Conservation (phyloP, 129 eudicot species). For the Escallonia rubra region DNA sequence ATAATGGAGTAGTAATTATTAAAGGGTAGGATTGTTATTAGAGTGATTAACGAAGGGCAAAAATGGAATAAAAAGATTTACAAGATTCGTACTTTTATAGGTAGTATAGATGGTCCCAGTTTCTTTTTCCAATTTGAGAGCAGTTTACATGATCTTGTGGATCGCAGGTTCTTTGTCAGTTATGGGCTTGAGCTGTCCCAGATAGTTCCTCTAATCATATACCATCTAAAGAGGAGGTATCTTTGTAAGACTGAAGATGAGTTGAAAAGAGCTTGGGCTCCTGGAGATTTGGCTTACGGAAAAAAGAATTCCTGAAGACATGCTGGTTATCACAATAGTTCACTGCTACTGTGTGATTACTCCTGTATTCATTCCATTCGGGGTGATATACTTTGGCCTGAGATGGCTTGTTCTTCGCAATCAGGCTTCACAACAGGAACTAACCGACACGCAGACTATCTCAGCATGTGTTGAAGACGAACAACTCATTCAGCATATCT, state of each 20-base stretch:
- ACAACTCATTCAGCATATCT: too few species aligned
- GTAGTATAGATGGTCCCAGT: too few species aligned
- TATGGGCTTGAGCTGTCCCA: slow-evolving; percentile 90
- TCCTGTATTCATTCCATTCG: slow-evolving; percentile 80
- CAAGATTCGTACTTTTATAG: too few species aligned
- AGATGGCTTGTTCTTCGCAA: slow-evolving; percentile 91
- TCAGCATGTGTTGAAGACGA: too few species aligned
- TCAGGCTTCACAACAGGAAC: too few species aligned
- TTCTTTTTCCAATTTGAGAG: too few species aligned
- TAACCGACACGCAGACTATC: too few species aligned
- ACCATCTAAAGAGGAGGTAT: slow-evolving; percentile 68
- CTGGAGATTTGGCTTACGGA: slow-evolving; percentile 76
- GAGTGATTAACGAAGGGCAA: too few species aligned
- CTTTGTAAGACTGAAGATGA: slow-evolving; percentile 80
- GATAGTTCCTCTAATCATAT: slow-evolving; percentile 71
- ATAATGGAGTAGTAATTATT: too few species aligned
- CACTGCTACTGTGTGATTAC: slow-evolving; percentile 80
- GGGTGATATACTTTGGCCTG: slow-evolving; percentile 78
- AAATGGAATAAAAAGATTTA: too few species aligned
- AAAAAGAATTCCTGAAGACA: slow-evolving; percentile 70
- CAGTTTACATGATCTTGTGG: neutral
- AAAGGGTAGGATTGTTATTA: too few species aligned
- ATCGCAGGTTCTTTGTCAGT: slow-evolving; percentile 83
- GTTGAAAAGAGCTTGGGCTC: slow-evolving; percentile 77
- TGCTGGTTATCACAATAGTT: slow-evolving; percentile 68